Evolutionary conservation across 805 yeast species (phyloP), one percentile per base, ranked within the genome.

Genomic region (Barnettozyma populi): DNA sequence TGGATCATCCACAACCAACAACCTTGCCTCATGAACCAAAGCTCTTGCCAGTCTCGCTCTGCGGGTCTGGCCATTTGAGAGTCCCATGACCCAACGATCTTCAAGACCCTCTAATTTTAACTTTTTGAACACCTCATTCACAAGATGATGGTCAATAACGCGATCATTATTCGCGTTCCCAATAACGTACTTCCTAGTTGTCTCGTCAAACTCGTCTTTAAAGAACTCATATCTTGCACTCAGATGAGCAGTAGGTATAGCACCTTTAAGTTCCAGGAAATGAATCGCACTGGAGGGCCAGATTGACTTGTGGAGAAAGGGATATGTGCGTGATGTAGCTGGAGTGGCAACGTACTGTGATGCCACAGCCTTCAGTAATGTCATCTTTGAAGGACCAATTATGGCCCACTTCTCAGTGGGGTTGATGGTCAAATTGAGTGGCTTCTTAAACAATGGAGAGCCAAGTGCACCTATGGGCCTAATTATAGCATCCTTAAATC

Each of bases 21-120:
- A 54, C 39, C 72, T 69, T 0, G 97, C 96, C 31, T 76, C 68
- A 40, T 72, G 70, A 47, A 88, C 73, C 38, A 94, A 57, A 0
- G 90, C 80, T 51, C 78, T 75, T 0, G 97, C 98, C 24, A 94
- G 68, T 51, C 97, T 74, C 0, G 97, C 96, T 44, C 99, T 72
- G 56, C 99, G 74, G 63, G 86, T 81, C 65, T 94, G 99, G 0
- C 99, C 99, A 64, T 94, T 94, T 63, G 96, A 86, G 39, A 94
- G 69, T 0, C 92, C 86, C 63, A 88, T 87, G 31, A 86, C 79
- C 89, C 95, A 92, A 50, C 88, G 77, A 47, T 79, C 73, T 46
- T 78, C 71, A 42, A 90, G 64, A 0, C 77, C 81, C 6, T 62
- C 65, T 50, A 92, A 68, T 43, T 77, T 71, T 47, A 94, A 73